A percentile compares a stretch with the other conserved stretches of the same genome.
phyloP scores from a whole-genome alignment of 768 basidiomycete genomes.

The Myochromella boudieri region DNA sequence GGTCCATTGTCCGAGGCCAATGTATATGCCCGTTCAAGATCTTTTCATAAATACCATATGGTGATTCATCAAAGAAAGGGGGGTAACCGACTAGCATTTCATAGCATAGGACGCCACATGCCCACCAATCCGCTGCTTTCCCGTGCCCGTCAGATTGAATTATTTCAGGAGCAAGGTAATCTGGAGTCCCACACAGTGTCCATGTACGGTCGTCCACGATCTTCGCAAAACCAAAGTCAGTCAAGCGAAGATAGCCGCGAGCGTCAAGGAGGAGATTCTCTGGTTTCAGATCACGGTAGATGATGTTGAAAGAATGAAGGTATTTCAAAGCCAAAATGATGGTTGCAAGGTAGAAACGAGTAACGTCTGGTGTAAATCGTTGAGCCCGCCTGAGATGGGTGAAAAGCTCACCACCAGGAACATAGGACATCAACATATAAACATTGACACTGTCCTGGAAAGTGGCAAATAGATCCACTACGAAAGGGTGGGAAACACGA shows the following conservation, averaged over 20 bases:
- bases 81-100: conserved; percentile 99
- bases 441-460: conserved; percentile 96
- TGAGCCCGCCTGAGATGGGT: conserved; percentile 93
- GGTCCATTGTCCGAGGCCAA: conserved; percentile 91
- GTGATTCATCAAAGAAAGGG: conserved; percentile 96
- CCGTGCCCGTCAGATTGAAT: conserved; percentile 98
- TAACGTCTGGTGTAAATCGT: conserved; percentile 95
- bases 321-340: conserved; percentile 95
- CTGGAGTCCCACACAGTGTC: conserved; percentile 95
- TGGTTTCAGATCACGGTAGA: conserved; percentile 97
- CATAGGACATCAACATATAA: conserved; percentile 96
- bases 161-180: conserved; percentile 98
- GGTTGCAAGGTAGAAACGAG: conserved; percentile 95
- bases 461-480: conserved; percentile 94
- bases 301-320: conserved; percentile 94
- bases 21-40: conserved; percentile 86
- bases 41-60: conserved; percentile 98
- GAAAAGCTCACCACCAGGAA: conserved; percentile 97
- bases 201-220: conserved; percentile 97
- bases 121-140: conserved; percentile 99
- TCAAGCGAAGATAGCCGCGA: conserved; percentile 90
- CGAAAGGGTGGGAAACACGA: conserved; percentile 89
- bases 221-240: conserved; percentile 98
- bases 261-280: conserved; percentile 97
- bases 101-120: conserved; percentile 93